Evolutionary conservation across 2,329 filamentous ascomycete genomes (phyloP).

Genomic region (Penicillium sumatraense): DNA sequence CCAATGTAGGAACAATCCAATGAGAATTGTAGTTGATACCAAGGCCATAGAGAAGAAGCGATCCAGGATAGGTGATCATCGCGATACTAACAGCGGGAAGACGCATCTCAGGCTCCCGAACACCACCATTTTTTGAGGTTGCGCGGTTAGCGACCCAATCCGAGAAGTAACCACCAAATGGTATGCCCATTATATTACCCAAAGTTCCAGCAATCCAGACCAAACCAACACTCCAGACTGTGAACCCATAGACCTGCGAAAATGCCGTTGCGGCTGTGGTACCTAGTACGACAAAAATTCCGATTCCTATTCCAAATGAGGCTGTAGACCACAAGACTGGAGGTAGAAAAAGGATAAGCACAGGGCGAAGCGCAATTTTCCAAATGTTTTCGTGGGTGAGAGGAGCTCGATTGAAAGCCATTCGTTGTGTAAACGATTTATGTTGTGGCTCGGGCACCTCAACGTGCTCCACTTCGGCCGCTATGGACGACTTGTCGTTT

Average conservation of each 20-base stretch:
- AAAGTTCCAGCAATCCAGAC: neutral
- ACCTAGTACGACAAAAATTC: conserved; percentile 3
- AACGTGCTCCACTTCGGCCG: neutral
- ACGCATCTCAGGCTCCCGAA: conserved; percentile 31
- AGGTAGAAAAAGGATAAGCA: conserved; percentile 57
- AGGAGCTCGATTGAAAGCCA: neutral
- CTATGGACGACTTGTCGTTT: neutral
- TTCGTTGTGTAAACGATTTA: conserved; percentile 1
- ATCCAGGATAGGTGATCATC: conserved; percentile 31
- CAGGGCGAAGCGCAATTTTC: conserved; percentile 42
- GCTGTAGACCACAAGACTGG: conserved; percentile 59
- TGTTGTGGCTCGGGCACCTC: neutral
- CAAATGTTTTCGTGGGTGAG: neutral
- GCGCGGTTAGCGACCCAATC: conserved; percentile 37
- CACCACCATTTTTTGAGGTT: conserved; percentile 30
- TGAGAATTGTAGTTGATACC: conserved; percentile 35
- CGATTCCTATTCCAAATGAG: conserved; percentile 43
- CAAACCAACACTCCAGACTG: conserved; percentile 3
- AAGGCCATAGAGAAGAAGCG: conserved; percentile 36
- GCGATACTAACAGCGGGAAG: conserved; percentile 30
- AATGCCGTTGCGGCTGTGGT: conserved; percentile 6
- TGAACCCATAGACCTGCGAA: neutral
- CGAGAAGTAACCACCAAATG: conserved; percentile 47
- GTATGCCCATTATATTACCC: conserved; percentile 1
- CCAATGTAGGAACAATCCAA: conserved; percentile 14